Evolutionary conservation across 2,329 filamentous ascomycete genomes (phyloP), one percentile per base, ranked within the genome.

Genomic region (Fusarium veterinarium): DNA sequence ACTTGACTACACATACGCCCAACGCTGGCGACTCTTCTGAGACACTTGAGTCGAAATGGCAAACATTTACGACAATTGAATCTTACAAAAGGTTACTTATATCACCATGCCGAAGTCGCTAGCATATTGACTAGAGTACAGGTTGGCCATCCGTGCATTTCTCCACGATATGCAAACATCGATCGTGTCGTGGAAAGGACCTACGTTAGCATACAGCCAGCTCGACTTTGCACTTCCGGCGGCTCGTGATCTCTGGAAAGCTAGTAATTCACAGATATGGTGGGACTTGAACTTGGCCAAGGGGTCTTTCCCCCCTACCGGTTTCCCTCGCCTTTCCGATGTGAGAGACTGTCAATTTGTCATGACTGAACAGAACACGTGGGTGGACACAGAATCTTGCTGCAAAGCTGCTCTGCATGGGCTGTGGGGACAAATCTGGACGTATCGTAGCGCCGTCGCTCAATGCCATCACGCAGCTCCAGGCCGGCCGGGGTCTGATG

Each of bases 381-480:
- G 67, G 56, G 55, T 76, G 20, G 75, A 77, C 48, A 63, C 53
- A 14, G 73, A 75, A 17, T 53, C 69, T 28, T 76, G 65, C 30
- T 75, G 64, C 41, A 76, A 66, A 23, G 44, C 60, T 37, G 56
- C 69, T 38, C 60, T 77, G 7, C 56, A 77, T 51, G 75, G 75
- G 4, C 46, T 77, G n/a, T 77, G 75, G 75, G 67, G 75, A 5
- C 75, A 75, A 46, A 75, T 77, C 41, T 77, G 69, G 75, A 67
- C 52, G 23, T 77, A 77, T 30, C 75, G 75, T 19, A 75, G 75
- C 45, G 70, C 64, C 25, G 49, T 76, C 52, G 72, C 61, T 41
- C 67, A 58, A 45, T 55, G 56, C 23, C 41, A 60, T 23, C 58
- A 56, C 35, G 41, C 46, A 51, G 56, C 58, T 51, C 44, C 57